Evolutionary conservation across 2,329 filamentous ascomycete species (phyloP).

Genomic region (Trichocomaceae sp.): DNA sequence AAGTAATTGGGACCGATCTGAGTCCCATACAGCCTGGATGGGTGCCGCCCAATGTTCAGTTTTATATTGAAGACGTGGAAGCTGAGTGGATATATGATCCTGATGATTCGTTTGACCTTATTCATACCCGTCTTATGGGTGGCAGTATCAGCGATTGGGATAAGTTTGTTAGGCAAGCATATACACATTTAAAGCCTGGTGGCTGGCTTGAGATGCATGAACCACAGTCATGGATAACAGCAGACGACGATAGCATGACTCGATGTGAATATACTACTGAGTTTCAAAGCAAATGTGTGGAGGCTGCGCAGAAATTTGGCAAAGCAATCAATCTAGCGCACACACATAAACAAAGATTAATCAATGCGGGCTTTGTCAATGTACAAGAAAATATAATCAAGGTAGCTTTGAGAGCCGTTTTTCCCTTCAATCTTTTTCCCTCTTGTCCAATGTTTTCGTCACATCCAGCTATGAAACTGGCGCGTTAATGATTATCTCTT

Average conservation of each 20-base stretch:
- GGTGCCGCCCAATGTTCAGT: constrained; percentile 13
- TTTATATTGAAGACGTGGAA: constrained; percentile 11
- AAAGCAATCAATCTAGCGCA: constrained; percentile 27
- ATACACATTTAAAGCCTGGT: constrained; percentile 35
- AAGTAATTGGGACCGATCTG: constrained; percentile 15
- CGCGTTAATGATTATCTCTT: constrained; percentile 27
- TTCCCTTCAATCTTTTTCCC: background rate
- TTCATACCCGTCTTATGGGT: constrained; percentile 10
- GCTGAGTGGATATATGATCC: constrained; percentile 7
- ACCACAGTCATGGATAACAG: constrained; percentile 32
- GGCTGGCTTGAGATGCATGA: constrained; percentile 43
- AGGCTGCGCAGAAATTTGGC: constrained; percentile 27
- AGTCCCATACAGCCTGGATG: constrained; percentile 14
- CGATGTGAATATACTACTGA: constrained; percentile 15
- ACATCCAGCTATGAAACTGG: background rate
- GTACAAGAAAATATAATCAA: constrained; percentile 34
- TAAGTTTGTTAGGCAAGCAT: constrained; percentile 2
- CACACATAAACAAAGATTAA: constrained; percentile 34
- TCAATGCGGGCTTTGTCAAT: constrained; percentile 46
- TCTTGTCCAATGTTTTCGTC: background rate
- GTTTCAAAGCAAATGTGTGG: constrained; percentile 21
- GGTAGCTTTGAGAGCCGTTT: background rate
- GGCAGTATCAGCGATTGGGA: constrained; percentile 9
- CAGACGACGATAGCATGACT: constrained; percentile 38
- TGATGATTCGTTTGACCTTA: constrained; percentile 14